These are phyloP conservation scores for Conticribra guillardii DNA, from an alignment of 108 stramenopile species.

Conservation along the genomic window DNA sequence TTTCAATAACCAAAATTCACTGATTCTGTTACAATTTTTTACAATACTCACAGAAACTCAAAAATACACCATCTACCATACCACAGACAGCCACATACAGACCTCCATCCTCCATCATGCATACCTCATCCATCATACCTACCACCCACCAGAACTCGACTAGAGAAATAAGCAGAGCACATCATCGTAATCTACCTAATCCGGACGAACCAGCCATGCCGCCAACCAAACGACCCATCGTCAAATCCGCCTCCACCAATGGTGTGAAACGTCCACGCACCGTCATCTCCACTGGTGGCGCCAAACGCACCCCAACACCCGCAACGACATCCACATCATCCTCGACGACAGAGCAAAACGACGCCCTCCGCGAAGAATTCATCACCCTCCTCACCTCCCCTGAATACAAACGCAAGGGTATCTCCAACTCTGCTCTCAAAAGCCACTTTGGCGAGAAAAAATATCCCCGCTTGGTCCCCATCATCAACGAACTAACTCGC, in stretches of 20 bases:
- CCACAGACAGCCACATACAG: no score
- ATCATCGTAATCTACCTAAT: no score
- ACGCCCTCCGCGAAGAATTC: slow-evolving; percentile 63
- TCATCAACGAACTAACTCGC: slow-evolving; percentile 79
- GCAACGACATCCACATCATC: slow-evolving; percentile 3
- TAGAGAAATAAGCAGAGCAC: no score
- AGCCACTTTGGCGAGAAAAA: slow-evolving; percentile 50
- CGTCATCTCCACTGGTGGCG: background rate
- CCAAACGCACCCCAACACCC: background rate
- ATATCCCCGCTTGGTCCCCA: slow-evolving; percentile 59
- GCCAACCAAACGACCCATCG: slow-evolving; percentile 29
- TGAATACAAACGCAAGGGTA: slow-evolving; percentile 54
- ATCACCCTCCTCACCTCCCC: slow-evolving; percentile 55
- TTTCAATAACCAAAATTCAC: no score
- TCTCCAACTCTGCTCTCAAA: slow-evolving; percentile 76
- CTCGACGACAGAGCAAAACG: background rate
- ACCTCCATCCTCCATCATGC: no score
- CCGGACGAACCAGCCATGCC: slow-evolving; percentile 11
- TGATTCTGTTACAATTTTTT: no score
- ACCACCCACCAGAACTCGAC: no score
- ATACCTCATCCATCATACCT: no score
- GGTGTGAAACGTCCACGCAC: slow-evolving; percentile 30
- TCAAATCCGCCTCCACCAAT: slow-evolving; percentile 16
- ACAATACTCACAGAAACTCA: no score
- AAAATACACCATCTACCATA: no score